A percentile compares a stretch with the other conserved stretches of the same genome.
phyloP scores from a whole-genome alignment of 2,329 filamentous ascomycete species.

The Ophiostoma pallidulum region DNA sequence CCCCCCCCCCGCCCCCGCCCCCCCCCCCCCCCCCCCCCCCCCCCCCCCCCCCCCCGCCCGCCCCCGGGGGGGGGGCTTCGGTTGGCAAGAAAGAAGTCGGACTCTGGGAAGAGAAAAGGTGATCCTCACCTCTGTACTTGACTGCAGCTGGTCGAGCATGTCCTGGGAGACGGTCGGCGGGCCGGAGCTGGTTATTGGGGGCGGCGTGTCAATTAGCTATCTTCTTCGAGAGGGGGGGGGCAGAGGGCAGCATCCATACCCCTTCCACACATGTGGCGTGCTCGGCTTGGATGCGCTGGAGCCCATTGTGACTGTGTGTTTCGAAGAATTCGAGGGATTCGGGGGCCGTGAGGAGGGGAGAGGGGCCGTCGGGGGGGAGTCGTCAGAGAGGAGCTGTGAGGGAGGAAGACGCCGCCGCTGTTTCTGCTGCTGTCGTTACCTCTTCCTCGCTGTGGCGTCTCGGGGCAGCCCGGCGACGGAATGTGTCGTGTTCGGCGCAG shows the following conservation, averaged over 20 bases:
- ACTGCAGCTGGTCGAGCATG: conserved; percentile 73
- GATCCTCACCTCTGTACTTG: conserved; percentile 66
- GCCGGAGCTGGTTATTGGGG: conserved; percentile 32
- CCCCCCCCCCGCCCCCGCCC: too few relatives aligned
- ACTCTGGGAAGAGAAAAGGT: background rate
- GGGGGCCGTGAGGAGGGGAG: background rate
- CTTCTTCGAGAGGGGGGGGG: background rate
- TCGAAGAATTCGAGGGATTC: too few relatives aligned
- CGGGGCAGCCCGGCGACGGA: too few relatives aligned
- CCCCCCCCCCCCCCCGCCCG: too few relatives aligned
- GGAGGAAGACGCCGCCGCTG: too few relatives aligned
- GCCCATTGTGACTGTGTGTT: conserved; percentile 37
- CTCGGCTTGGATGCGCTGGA: conserved; percentile 46
- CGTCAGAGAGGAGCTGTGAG: background rate
- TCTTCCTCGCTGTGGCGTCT: too few relatives aligned
- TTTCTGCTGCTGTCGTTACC: too few relatives aligned
- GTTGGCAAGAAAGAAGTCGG: too few relatives aligned
- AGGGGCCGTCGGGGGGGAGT: background rate
- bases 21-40: too few relatives aligned
- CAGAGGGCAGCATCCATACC: conserved; percentile 27
- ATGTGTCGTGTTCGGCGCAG: too few relatives aligned
- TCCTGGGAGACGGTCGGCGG: conserved; percentile 61
- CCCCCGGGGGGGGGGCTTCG: too few relatives aligned
- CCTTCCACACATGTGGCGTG: conserved; percentile 43
- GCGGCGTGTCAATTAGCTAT: too few relatives aligned